Conservation (phyloP, 257 asterid species). For the Solanum medicagineum region DNA sequence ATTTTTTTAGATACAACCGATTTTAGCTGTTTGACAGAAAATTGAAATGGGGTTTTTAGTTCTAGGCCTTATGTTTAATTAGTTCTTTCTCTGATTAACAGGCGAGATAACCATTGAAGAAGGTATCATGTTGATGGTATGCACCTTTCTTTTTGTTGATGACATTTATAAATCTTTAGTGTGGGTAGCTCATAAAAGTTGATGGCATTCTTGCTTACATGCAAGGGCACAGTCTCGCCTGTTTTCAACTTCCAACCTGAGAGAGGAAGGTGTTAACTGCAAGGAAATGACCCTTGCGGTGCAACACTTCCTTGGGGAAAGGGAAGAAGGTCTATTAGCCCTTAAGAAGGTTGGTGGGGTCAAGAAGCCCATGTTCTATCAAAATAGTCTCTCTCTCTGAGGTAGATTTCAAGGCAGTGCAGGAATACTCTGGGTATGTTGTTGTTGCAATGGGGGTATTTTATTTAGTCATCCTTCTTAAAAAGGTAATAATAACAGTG, state of each 20-base stretch:
- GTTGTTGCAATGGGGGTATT: too few species aligned
- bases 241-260: not conserved
- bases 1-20: too few species aligned
- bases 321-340: not conserved
- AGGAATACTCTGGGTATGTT: not conserved
- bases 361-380: not conserved
- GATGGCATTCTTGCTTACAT: not conserved
- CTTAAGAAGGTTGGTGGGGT: not conserved
- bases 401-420: not conserved
- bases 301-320: not conserved
- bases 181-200: not conserved
- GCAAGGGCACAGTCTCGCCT: not conserved
- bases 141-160: too few species aligned
- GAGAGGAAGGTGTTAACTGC: not conserved
- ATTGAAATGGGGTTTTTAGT: too few species aligned
- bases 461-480: too few species aligned
- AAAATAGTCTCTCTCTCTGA: not conserved
- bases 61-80: too few species aligned
- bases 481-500: too few species aligned
- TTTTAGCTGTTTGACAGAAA: too few species aligned
- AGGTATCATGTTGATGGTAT: too few species aligned
- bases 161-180: too few species aligned
- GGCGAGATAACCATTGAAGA: too few species aligned
- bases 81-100: too few species aligned
- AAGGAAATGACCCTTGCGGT: not conserved